phyloP scores from a whole-genome alignment of 148 eudicot species.

The Talinum fruticosum region DNA sequence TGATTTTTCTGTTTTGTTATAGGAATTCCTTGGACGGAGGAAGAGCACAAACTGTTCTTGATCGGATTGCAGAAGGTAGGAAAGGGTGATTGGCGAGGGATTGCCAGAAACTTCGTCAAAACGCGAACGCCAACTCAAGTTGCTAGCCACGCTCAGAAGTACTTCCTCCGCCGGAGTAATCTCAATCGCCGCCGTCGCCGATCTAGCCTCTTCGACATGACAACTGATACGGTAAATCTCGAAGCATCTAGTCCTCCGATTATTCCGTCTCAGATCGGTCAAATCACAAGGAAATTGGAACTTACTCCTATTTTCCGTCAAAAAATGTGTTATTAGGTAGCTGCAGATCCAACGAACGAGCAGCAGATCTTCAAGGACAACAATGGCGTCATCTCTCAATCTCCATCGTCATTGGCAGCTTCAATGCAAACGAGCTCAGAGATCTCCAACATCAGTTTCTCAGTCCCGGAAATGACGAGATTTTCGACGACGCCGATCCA shows the following conservation, averaged over 20 bases:
- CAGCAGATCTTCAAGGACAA: constrained; percentile 10
- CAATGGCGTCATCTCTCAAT: not conserved
- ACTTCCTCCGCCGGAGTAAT: constrained; percentile 59
- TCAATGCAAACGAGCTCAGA: constrained; percentile 11
- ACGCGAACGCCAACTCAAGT: constrained; percentile 84
- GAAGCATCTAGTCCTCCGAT: not conserved
- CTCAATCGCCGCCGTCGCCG: constrained; percentile 69
- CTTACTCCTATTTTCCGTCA: not conserved
- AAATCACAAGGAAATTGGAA: too few relatives aligned
- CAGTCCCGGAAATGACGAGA: constrained; percentile 9
- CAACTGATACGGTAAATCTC: constrained; percentile 58
- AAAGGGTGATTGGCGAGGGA: constrained; percentile 82
- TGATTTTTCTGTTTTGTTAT: not conserved
- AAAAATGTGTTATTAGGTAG: constrained; percentile 9
- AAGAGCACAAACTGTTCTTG: constrained; percentile 72
- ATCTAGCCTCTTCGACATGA: constrained; percentile 80
- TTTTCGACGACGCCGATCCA: constrained; percentile 20
- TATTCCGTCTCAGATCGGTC: not conserved
- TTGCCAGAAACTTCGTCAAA: constrained; percentile 66
- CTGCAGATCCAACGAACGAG: constrained; percentile 15
- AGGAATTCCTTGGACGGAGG: constrained; percentile 86
- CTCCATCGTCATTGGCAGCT: not conserved
- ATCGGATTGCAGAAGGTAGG: constrained; percentile 68
- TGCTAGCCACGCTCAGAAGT: constrained; percentile 84
- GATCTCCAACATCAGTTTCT: constrained; percentile 16